Evolutionary conservation across 2,329 filamentous ascomycete genomes (phyloP).

Genomic region (Elsinoe fawcettii): DNA sequence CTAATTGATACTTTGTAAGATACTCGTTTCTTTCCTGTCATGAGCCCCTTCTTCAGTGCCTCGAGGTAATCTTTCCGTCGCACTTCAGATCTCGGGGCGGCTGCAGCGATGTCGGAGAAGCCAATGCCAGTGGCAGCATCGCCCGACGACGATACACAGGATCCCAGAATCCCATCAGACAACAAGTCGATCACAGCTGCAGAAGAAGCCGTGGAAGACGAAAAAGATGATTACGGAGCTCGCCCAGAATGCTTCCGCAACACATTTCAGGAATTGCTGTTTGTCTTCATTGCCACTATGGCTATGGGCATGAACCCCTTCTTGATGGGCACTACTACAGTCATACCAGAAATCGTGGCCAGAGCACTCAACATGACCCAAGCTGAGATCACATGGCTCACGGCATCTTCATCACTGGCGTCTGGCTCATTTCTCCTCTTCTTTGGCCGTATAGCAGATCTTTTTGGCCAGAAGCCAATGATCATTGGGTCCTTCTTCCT

Average conservation of each 20-base stretch:
- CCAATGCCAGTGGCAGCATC: background rate
- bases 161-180: background rate
- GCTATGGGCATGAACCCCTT: conserved; percentile 58
- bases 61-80: background rate
- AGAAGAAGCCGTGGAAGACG: background rate
- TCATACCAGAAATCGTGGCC: conserved; percentile 56
- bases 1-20: no score
- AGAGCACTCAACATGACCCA: conserved; percentile 54
- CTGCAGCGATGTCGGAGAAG: background rate
- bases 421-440: conserved; percentile 59
- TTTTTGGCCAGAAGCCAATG: conserved; percentile 56
- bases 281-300: conserved; percentile 59
- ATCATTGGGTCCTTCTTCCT: conserved; percentile 54
- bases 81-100: background rate
- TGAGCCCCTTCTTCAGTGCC: background rate
- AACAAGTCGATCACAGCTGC: background rate
- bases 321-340: conserved; percentile 51
- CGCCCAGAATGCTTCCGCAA: conserved; percentile 55
- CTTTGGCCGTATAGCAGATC: conserved; percentile 58
- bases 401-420: conserved; percentile 54
- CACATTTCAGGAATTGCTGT: conserved; percentile 55
- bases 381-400: conserved; percentile 61
- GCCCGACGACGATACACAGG: background rate
- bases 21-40: background rate
- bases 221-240: conserved; percentile 9